Evolutionary conservation across 139 green algal genomes (phyloP).

Genomic region (Tetradesmus obliquus): DNA sequence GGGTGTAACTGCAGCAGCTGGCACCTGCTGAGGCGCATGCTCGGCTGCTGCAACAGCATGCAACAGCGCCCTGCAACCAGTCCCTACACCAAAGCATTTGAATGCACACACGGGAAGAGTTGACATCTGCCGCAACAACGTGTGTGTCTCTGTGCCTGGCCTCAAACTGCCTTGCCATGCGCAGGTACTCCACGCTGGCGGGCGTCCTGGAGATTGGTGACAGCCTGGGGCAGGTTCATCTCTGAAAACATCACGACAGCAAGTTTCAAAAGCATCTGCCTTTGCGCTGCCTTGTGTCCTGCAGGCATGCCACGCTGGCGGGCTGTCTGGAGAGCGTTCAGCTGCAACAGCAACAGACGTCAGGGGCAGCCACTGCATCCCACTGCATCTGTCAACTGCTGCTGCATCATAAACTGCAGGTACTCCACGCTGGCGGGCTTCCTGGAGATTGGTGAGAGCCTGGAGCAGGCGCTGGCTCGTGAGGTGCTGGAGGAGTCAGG

Average conservation of each 20-base stretch:
- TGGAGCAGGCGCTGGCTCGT: constrained; percentile 82
- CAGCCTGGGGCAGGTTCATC: constrained; percentile 76
- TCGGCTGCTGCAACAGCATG: no score
- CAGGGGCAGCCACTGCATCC: not conserved
- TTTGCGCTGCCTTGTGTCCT: not conserved
- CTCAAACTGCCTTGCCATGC: not conserved
- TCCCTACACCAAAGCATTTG: no score
- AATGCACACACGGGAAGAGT: no score
- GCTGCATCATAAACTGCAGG: constrained; percentile 27
- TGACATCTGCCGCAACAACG: no score
- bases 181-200: constrained; percentile 73
- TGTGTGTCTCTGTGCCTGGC: no score
- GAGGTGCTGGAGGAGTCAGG: constrained; percentile 85
- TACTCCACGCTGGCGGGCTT: constrained; percentile 84
- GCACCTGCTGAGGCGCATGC: no score
- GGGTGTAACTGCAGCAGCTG: no score
- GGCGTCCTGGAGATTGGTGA: constrained; percentile 90
- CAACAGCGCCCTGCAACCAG: no score
- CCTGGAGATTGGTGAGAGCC: constrained; percentile 83
- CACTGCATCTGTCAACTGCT: not conserved
- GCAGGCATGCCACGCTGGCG: not conserved
- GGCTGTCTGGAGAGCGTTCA: not conserved
- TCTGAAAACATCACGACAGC: not conserved
- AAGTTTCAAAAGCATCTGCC: not conserved
- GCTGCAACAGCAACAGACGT: not conserved